Evolutionary conservation across 2,329 filamentous ascomycete genomes (phyloP), one percentile per base, ranked within the genome.

Genomic region (Emergomyces orientalis): DNA sequence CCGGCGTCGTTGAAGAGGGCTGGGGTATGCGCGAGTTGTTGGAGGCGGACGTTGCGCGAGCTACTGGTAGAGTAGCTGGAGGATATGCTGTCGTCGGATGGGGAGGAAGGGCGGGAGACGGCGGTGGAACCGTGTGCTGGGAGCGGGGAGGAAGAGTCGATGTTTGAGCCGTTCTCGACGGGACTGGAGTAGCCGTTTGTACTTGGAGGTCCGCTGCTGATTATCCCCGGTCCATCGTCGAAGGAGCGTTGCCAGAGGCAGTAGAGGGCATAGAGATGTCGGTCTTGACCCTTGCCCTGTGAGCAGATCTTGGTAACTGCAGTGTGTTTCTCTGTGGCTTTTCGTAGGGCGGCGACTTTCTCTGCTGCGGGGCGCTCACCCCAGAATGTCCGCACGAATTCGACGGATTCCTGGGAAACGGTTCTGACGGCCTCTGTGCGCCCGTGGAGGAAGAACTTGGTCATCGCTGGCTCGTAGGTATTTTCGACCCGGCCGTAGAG

Each of bases 381-480:
- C 92, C 94, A 99, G 76, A 99, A 97, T 0, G 88, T 90, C 74
- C 89, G 89, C 8, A 97, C 88, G 71, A 97, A 99, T 61, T 92
- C 83, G n/a, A 91, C 84, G 0, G 88, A 88, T 67, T 95, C 91
- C 0, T 86, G 82, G 0, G 91, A 91, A 1, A 96, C 93, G 0
- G 90, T 87, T 55, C 94, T 85, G 67, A 99, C 88, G 4, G 94
- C 93, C 77, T 99, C 94, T 0, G 94, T 99, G 55, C 94, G 88
- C 13, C 94, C 94, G 73, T 97, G 94, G 64, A 95, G 85, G 77
- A 86, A 99, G 64, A 88, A 81, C 75, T 99, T 99, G 60, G 94
- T 99, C 94, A 99, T 97, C 51, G 94, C 93, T 8, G 94, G 94
- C 76, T 99, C 94, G 74, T 99, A 99, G 0, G 92, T 94, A 72